Percentiles rank a stretch among this genome's conserved stretches.
These are phyloP conservation scores for Trichoderma sp. DNA, from an alignment of 2,329 filamentous ascomycete genomes.

Conservation along the genomic window DNA sequence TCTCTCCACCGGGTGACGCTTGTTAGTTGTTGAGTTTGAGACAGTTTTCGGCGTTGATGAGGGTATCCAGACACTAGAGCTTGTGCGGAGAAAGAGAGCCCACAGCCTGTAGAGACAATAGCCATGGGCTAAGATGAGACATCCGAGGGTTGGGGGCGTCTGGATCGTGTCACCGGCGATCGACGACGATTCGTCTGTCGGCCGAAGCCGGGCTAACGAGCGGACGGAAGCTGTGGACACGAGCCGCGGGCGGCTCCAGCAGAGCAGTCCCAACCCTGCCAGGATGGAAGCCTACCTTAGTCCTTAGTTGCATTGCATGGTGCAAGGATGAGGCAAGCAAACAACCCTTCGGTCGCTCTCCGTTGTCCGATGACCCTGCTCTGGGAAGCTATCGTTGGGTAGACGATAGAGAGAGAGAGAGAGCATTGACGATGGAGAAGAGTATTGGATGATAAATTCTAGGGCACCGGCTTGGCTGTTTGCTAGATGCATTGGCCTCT, in stretches of 20 bases:
- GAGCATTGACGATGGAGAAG: not conserved
- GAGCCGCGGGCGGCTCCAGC: constrained; percentile 7
- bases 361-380: constrained; percentile 17
- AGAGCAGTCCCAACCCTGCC: not conserved
- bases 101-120: not conserved
- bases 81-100: not conserved
- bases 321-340: constrained; percentile 10
- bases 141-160: not conserved
- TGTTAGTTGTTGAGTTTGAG: not conserved
- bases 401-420: not conserved
- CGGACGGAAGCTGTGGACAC: not conserved
- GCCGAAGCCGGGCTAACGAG: not conserved
- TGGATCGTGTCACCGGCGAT: not conserved
- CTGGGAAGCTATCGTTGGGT: not conserved
- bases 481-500: not conserved
- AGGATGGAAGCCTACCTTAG: not conserved
- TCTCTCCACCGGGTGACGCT: not conserved
- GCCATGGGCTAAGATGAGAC: not conserved
- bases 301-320: constrained; percentile 11
- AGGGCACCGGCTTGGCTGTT: not conserved
- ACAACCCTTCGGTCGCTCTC: constrained; percentile 16
- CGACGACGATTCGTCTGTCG: constrained; percentile 10
- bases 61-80: not conserved
- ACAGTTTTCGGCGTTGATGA: not conserved
- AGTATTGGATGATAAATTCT: not conserved